These are phyloP conservation scores for Sextonia rubra DNA, from an alignment of 164 flowering plant genomes.

Conservation along the genomic window DNA sequence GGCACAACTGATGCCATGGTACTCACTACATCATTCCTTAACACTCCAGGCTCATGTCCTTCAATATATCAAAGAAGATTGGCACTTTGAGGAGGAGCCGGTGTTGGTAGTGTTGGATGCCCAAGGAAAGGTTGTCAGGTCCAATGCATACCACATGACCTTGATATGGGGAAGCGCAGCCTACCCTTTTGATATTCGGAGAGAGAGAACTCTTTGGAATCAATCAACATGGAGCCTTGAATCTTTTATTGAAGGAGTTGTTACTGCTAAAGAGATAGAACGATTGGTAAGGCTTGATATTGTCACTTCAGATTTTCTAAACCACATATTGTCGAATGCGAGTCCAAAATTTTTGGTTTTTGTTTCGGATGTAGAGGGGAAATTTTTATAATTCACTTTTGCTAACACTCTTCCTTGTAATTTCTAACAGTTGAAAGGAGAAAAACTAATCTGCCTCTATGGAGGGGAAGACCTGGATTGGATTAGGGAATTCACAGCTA, in stretches of 20 bases:
- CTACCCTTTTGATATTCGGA: slow-evolving; percentile 27
- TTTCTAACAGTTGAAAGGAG: slow-evolving; percentile 17
- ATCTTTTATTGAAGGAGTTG: slow-evolving; percentile 28
- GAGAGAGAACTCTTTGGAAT: slow-evolving; percentile 29
- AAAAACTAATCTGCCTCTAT: slow-evolving; percentile 29
- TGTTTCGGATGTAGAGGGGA: not conserved
- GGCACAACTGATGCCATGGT: slow-evolving; percentile 57
- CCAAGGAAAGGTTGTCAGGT: slow-evolving; percentile 22
- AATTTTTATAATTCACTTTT: not conserved
- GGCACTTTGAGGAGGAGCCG: slow-evolving; percentile 25
- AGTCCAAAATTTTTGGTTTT: not conserved
- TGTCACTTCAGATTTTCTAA: not conserved
- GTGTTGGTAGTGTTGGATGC: slow-evolving; percentile 33
- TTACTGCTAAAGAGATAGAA: not conserved
- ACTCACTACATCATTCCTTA: slow-evolving; percentile 43
- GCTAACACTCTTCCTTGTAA: not conserved
- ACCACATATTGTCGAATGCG: not conserved
- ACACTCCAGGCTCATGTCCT: slow-evolving; percentile 35
- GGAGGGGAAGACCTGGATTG: slow-evolving; percentile 44
- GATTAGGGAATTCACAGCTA: slow-evolving; percentile 30
- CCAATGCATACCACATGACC: slow-evolving; percentile 33
- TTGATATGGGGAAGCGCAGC: slow-evolving; percentile 37
- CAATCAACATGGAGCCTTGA: slow-evolving; percentile 31
- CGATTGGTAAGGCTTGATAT: slow-evolving; percentile 25
- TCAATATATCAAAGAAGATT: slow-evolving; percentile 17